phyloP scores from a whole-genome alignment of 371 early-diverging fungal genomes.

The Zancudomyces culisetae region DNA sequence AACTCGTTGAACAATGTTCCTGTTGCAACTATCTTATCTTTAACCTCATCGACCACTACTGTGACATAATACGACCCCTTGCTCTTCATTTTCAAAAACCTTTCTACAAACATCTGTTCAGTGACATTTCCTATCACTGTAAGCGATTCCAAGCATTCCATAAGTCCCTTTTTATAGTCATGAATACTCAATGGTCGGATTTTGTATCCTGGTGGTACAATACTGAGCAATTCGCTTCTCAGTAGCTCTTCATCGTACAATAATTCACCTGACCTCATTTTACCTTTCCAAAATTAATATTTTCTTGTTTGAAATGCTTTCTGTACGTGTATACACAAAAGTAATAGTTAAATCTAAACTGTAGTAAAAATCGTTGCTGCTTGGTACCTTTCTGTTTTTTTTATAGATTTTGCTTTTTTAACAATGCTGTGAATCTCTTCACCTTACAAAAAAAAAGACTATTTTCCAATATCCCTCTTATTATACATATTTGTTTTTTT shows the following conservation, averaged over 20 bases:
- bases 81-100: slow-evolving; percentile 56
- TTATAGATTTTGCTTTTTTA: too few relatives aligned
- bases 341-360: too few relatives aligned
- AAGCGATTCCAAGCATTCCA: slow-evolving; percentile 28
- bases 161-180: slow-evolving; percentile 13
- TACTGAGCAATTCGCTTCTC: slow-evolving; percentile 44
- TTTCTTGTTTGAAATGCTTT: too few relatives aligned
- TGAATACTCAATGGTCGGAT: neutral
- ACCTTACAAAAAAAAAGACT: too few relatives aligned
- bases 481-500: too few relatives aligned
- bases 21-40: slow-evolving; percentile 59
- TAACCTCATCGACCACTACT: slow-evolving; percentile 56
- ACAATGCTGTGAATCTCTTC: too few relatives aligned
- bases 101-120: slow-evolving; percentile 30
- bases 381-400: too few relatives aligned
- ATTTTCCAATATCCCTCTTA: too few relatives aligned
- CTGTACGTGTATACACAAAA: too few relatives aligned
- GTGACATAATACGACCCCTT: slow-evolving; percentile 37
- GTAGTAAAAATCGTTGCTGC: too few relatives aligned
- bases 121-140: slow-evolving; percentile 30
- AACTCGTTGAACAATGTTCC: slow-evolving; percentile 90
- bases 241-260: slow-evolving; percentile 59
- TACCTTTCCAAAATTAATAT: too few relatives aligned
- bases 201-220: slow-evolving; percentile 52
- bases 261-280: slow-evolving; percentile 8